Evolutionary conservation across 257 asterid genomes (phyloP).

Genomic region (Striga asiatica): DNA sequence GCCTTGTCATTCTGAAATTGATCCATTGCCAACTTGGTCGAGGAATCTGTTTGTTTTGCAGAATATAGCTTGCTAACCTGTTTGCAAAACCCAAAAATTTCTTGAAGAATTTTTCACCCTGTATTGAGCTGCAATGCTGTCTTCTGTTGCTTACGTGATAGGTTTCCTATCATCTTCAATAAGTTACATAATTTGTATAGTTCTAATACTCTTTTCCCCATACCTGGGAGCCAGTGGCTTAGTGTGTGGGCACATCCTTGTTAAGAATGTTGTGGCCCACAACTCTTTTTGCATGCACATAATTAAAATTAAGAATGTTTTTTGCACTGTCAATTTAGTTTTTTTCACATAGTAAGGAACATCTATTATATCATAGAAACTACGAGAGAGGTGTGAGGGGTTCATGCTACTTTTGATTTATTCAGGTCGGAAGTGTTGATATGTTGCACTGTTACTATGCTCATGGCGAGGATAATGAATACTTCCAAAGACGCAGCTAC

Average conservation of each 20-base stretch:
- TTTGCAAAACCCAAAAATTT: neutral
- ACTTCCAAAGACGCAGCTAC: conserved; percentile 81
- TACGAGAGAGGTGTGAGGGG: neutral
- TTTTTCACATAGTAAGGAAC: neutral
- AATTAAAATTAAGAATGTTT: neutral
- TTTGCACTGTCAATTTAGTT: neutral
- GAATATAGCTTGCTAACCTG: neutral
- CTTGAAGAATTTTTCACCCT: neutral
- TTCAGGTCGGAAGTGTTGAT: conserved; percentile 83
- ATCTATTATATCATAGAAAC: neutral
- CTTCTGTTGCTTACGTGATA: neutral
- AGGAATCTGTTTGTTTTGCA: neutral
- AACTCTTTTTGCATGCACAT: neutral
- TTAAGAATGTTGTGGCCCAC: neutral
- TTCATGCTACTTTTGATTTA: conserved; percentile 13
- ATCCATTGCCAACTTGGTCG: no score
- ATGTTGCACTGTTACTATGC: conserved; percentile 87
- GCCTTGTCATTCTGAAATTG: no score
- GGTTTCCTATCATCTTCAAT: neutral
- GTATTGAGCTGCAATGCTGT: neutral
- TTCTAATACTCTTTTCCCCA: neutral
- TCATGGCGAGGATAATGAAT: conserved; percentile 78
- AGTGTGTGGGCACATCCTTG: neutral
- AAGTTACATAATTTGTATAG: neutral
- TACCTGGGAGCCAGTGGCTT: neutral